Evolutionary conservation across 768 basidiomycete species (phyloP).

Genomic region (Coprinopsis strossmayeri): DNA sequence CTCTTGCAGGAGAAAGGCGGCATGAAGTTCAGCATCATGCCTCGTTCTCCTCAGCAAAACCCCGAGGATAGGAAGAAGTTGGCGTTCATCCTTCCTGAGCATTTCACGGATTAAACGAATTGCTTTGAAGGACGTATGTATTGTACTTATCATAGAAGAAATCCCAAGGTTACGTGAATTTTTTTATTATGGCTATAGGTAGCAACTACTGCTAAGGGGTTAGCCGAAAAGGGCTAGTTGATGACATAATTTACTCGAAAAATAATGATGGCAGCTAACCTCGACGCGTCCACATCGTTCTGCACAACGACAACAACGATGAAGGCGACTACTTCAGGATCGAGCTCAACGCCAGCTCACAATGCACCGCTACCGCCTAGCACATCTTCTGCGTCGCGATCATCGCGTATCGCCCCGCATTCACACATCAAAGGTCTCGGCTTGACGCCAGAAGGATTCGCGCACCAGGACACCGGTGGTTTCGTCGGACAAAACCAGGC

Average conservation of each 20-base stretch:
- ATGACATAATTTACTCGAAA: not conserved
- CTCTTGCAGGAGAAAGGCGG: slow-evolving; percentile 66
- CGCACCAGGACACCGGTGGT: slow-evolving; percentile 66
- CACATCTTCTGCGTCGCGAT: slow-evolving; percentile 48
- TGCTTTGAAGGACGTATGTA: too few relatives aligned
- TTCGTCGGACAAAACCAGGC: slow-evolving; percentile 90
- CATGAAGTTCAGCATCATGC: slow-evolving; percentile 89
- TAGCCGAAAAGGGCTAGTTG: too few relatives aligned
- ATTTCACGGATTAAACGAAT: slow-evolving; percentile 43
- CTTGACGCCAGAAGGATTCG: slow-evolving; percentile 76
- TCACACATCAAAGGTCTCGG: slow-evolving; percentile 98
- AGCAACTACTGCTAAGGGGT: too few relatives aligned
- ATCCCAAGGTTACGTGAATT: too few relatives aligned
- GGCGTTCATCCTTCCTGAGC: slow-evolving; percentile 70
- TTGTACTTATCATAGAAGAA: too few relatives aligned
- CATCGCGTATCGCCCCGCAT: slow-evolving; percentile 83
- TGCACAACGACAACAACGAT: slow-evolving; percentile 15
- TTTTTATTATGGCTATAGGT: too few relatives aligned
- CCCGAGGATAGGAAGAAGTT: slow-evolving; percentile 63
- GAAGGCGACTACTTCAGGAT: slow-evolving; percentile 36
- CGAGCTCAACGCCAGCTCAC: slow-evolving; percentile 53
- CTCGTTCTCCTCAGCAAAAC: slow-evolving; percentile 45
- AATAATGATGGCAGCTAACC: not conserved
- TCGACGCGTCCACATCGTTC: not conserved
- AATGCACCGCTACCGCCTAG: slow-evolving; percentile 70